Evolutionary conservation across 2,329 filamentous ascomycete species (phyloP), one percentile per base, ranked within the genome.

Genomic region (Neofusicoccum parvum): DNA sequence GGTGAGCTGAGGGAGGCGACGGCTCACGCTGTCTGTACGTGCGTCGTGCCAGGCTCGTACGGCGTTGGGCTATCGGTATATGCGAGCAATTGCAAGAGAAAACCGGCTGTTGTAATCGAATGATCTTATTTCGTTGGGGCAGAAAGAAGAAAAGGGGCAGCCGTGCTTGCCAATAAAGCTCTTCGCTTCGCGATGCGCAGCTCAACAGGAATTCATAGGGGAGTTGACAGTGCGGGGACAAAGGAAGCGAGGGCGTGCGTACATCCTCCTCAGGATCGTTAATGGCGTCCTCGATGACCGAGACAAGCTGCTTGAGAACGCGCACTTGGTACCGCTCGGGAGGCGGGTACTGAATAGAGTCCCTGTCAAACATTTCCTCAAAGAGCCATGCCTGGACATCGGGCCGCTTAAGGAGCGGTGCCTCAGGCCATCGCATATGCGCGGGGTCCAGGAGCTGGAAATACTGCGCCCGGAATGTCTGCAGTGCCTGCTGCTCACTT

Each of bases 191-290:
- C 45, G 43, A 46, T 36, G 43, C 56, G 56, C 37, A 45, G 53
- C 53, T 14, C 53, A 34, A 20, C 9, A 14, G 14, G 11, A 32
- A 17, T 23, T 39, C 11, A 4, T 20, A 48, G 32, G 37, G 14
- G 14, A 50, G 48, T 51, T 50, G 59, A 43, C 34, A 27, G 12
- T 27, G 37, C 36, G 14, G 12, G 45, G 51, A 60, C 32, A 48
- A 53, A 64, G 39, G 68, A 64, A 63, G 65, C 65, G 20, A 43
- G 76, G 74, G 67, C 70, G 66, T 62, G 82, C 91, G 82, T 90
- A 96, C 94, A 89, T 96, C 88, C 83, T 92, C 84, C 71, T 97
- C 91, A 78, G 92, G 94, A 76, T 97, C 88, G 65, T 87, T 83
- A 54, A 96, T 92, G 39, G 90, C 86, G 36, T 83, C 80, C 76